phyloP scores from a whole-genome alignment of 441 rosid species.

The Flueggea neowawraea region DNA sequence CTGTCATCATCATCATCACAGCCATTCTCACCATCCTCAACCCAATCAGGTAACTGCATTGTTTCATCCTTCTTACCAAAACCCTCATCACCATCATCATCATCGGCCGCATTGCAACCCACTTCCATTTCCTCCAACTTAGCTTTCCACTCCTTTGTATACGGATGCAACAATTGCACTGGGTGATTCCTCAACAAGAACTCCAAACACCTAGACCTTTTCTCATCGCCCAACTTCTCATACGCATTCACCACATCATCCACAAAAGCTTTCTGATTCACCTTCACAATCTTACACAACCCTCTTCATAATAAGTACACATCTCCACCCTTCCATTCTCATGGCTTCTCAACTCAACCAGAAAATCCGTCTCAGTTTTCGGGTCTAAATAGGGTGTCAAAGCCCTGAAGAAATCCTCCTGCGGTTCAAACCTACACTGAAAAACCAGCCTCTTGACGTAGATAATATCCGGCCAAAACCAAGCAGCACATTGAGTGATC shows the following conservation, averaged over 20 bases:
- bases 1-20: constrained; percentile 29
- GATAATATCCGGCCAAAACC: constrained; percentile 91
- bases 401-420: constrained; percentile 57
- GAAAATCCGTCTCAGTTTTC: constrained; percentile 51
- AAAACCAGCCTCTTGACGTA: constrained; percentile 88
- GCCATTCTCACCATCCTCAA: constrained; percentile 48
- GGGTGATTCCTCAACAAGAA: constrained; percentile 83
- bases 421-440: constrained; percentile 90
- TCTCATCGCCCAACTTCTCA: constrained; percentile 73
- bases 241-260: constrained; percentile 93
- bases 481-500: constrained; percentile 77
- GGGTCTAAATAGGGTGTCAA: constrained; percentile 65
- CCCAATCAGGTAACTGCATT: constrained; percentile 53
- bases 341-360: constrained; percentile 51
- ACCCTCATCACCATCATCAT: constrained; percentile 60
- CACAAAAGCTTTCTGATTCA: constrained; percentile 75
- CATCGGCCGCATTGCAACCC: constrained; percentile 95
- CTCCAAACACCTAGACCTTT: constrained; percentile 64
- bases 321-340: constrained; percentile 60
- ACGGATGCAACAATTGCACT: constrained; percentile 70
- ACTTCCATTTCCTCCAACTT: constrained; percentile 91
- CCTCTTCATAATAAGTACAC: constrained; percentile 79
- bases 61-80: constrained; percentile 24
- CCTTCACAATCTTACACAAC: constrained; percentile 83
- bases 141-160: constrained; percentile 91